Conservation (phyloP, 768 basidiomycete genomes). For the Auriscalpium orientale region DNA sequence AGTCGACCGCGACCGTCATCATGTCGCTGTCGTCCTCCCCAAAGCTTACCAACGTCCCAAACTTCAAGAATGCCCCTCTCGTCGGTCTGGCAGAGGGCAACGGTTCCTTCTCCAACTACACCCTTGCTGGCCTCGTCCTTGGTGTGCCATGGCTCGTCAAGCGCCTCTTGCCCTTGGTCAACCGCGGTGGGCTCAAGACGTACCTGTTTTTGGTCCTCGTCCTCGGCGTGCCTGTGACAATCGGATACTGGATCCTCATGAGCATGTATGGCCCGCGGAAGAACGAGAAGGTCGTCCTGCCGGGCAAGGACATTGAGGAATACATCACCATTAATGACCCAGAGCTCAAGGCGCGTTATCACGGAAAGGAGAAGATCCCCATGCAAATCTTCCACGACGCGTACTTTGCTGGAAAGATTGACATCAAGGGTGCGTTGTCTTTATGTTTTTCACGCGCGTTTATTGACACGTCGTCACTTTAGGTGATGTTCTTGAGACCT, state of each 20-base stretch:
- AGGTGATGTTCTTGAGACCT: conserved; percentile 90
- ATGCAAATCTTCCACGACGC: conserved; percentile 98
- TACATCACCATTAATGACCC: conserved; percentile 89
- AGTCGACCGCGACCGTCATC: conserved; percentile 4
- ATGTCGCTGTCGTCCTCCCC: conserved; percentile 35
- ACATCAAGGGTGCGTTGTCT: conserved; percentile 73
- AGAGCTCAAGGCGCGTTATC: conserved; percentile 72
- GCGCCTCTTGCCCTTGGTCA: conserved; percentile 72
- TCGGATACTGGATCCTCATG: conserved; percentile 87
- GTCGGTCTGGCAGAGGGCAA: conserved; percentile 81
- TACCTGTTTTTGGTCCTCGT: conserved; percentile 75
- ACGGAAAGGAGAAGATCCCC: conserved; percentile 86
- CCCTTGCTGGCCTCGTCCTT: conserved; percentile 71
- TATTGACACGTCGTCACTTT: conserved; percentile 1
- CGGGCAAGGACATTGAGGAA: conserved; percentile 78
- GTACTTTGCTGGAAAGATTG: conserved; percentile 93
- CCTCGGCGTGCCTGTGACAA: conserved; percentile 65
- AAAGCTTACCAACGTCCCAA: conserved; percentile 60
- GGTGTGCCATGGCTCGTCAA: conserved; percentile 82
- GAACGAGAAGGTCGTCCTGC: conserved; percentile 80
- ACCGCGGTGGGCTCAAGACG: conserved; percentile 76
- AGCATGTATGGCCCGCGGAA: conserved; percentile 73
- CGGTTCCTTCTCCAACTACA: conserved; percentile 72
- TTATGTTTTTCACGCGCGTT: conserved; percentile 2
- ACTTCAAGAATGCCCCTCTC: conserved; percentile 82